A percentile compares a stretch with the other conserved stretches of the same genome.
These are phyloP conservation scores for Botrytis hyacinthi DNA, from an alignment of 2,329 filamentous ascomycete species.

Conservation along the genomic window DNA sequence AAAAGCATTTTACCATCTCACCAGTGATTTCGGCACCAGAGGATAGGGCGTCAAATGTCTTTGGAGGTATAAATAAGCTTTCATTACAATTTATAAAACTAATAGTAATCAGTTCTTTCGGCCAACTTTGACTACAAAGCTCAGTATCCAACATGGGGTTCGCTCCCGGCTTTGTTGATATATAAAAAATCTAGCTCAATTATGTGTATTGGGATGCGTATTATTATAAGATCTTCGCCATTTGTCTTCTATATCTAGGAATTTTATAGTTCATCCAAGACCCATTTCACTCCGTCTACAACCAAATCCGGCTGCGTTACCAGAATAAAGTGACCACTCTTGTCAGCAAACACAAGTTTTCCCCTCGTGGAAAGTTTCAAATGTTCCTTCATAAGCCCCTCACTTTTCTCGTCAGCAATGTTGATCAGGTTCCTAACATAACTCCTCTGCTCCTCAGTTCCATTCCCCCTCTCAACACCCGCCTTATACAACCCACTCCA, in stretches of 20 bases:
- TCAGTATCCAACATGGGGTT: not conserved
- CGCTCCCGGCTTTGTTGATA: not conserved
- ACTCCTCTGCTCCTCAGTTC: constrained; percentile 38
- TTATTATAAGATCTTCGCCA: not conserved
- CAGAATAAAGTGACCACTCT: constrained; percentile 42
- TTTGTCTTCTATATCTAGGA: not conserved
- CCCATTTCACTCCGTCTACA: constrained; percentile 37
- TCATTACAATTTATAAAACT: not conserved
- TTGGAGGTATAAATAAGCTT: no score
- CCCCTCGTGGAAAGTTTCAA: constrained; percentile 37
- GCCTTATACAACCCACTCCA: constrained; percentile 34
- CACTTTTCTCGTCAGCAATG: constrained; percentile 35
- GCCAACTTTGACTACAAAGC: not conserved
- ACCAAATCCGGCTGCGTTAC: constrained; percentile 41
- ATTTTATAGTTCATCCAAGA: not conserved
- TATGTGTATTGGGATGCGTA: not conserved
- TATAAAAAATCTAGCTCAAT: not conserved
- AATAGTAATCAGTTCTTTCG: not conserved
- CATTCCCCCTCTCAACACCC: constrained; percentile 39
- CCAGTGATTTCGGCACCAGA: not conserved
- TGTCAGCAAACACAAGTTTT: constrained; percentile 34
- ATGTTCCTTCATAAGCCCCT: constrained; percentile 35
- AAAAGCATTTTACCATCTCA: not conserved
- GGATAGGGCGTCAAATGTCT: not conserved
- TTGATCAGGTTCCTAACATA: constrained; percentile 35